Base-by-base conservation (phyloP, 768 basidiomycete species). In the Russula compacta region DNA sequence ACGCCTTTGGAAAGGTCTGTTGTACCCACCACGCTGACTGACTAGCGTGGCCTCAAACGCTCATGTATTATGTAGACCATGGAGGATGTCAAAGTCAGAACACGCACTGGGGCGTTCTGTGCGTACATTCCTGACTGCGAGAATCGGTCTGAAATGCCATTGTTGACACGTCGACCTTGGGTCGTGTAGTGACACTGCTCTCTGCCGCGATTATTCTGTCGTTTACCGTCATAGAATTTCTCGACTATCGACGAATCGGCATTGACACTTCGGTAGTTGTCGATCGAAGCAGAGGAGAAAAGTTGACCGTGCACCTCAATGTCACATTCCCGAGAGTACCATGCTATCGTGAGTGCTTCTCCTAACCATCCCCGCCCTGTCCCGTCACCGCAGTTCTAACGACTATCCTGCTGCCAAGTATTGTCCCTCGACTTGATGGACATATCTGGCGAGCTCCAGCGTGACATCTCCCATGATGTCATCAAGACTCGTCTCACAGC, bases 1-100 rank as follows among this genome's bases (percentile, higher is more conserved):
- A 99, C 79, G 97, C 97, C 74, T 99, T 99, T 80, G 97, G 97
- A 64, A 99, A 98, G 87, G 95, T 95, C 69, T 67, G 79, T 67
- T 58, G 15, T 14, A 24, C 35, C 15, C 32, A 2, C 9, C 29
- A 39, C 17, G 6, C 38, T 17, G 24, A 15, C n/a, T 36, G 12
- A 17, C 51, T 6, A 29, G 24, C 32, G 10, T 44, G 4, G 5
- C 4, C 5, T 48, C 36, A 2, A 46, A 49, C 29, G 43, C 40
- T 47, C 51, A 48, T 40, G 15, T 52, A 24, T 38, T 35, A 19
- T 24, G 5, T 68, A 99, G 95, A 99, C 97, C 40, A 92, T 92
- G 73, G 97, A 98, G 71, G 97, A 99, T 79, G 97, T 99, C 65
- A 98, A 98, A 77, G 92, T 99, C 76, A 94, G 94, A 81, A 98